Evolutionary conservation across 2,329 filamentous ascomycete genomes (phyloP).

Genomic region (Gyromitra esculenta): DNA sequence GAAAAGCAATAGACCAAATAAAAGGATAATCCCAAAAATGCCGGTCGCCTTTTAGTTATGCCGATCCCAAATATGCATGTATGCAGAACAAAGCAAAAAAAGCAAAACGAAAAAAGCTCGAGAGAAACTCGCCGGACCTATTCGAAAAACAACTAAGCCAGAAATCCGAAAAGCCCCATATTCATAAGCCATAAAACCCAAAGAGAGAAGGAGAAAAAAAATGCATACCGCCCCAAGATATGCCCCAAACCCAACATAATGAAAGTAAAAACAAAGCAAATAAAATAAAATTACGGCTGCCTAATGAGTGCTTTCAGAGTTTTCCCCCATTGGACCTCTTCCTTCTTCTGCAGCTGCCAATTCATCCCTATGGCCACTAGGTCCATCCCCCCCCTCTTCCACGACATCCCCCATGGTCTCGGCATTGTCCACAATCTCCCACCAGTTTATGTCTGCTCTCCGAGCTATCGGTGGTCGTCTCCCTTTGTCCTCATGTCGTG

Average conservation of each 20-base stretch:
- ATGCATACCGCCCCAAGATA: slow-evolving; percentile 43
- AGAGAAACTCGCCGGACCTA: slow-evolving; percentile 25
- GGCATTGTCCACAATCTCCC: slow-evolving; percentile 56
- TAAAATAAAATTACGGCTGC: slow-evolving; percentile 22
- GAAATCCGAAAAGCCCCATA: slow-evolving; percentile 43
- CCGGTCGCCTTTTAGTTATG: slow-evolving; percentile 51
- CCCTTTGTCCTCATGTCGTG: slow-evolving; percentile 51
- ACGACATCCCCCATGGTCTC: slow-evolving; percentile 41
- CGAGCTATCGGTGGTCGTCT: slow-evolving; percentile 26
- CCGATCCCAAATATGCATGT: slow-evolving; percentile 43
- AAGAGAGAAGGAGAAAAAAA: slow-evolving; percentile 4
- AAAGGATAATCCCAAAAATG: slow-evolving; percentile 45
- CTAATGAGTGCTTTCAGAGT: slow-evolving; percentile 29
- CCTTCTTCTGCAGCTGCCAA: slow-evolving; percentile 47
- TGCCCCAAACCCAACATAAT: slow-evolving; percentile 31
- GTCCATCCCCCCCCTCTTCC: slow-evolving; percentile 26
- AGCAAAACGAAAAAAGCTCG: slow-evolving; percentile 11
- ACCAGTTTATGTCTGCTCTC: slow-evolving; percentile 59
- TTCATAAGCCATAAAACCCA: slow-evolving; percentile 46
- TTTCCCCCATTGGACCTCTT: slow-evolving; percentile 38
- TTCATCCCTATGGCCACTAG: slow-evolving; percentile 22
- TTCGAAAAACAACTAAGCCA: slow-evolving; percentile 20
- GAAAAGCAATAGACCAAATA: slow-evolving; percentile 34
- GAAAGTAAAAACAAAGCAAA: slow-evolving; percentile 29
- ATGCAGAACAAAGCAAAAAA: slow-evolving; percentile 32